These are phyloP conservation scores for Flaveria bidentis DNA, from an alignment of 129 eudicot genomes.

Conservation along the genomic window DNA sequence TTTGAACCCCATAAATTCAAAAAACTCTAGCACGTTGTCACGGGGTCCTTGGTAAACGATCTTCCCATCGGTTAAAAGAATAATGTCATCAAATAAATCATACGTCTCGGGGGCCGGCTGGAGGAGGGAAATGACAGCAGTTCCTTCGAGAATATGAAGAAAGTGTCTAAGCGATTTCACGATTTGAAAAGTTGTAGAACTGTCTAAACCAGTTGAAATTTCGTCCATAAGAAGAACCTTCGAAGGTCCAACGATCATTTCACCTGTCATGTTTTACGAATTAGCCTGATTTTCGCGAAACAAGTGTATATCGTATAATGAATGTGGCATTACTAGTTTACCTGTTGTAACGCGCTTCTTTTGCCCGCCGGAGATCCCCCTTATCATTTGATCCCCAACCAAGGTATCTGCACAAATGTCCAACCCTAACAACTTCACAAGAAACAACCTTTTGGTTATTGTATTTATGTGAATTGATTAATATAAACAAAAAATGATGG, in stretches of 20 bases:
- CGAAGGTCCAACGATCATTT: constrained; percentile 68
- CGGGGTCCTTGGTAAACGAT: constrained; percentile 80
- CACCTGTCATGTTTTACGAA: constrained; percentile 34
- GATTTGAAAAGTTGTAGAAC: constrained; percentile 68
- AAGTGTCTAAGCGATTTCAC: constrained; percentile 54
- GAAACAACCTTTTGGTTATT: neutral
- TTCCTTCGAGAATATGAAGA: constrained; percentile 61
- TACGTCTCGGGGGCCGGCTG: constrained; percentile 86
- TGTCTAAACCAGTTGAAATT: constrained; percentile 69
- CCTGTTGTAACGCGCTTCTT: constrained; percentile 74
- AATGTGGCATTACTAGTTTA: neutral
- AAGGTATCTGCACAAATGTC: constrained; percentile 73
- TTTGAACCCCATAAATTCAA: constrained; percentile 59
- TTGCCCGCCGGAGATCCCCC: constrained; percentile 76
- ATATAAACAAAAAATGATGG: no score
- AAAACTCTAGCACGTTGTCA: constrained; percentile 63
- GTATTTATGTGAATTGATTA: no score
- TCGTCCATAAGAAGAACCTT: constrained; percentile 68
- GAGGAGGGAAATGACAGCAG: constrained; percentile 69
- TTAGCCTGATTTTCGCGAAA: neutral
- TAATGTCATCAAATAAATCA: constrained; percentile 65
- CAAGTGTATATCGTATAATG: neutral
- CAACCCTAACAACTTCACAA: constrained; percentile 54
- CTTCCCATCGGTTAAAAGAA: constrained; percentile 59
- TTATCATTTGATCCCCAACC: constrained; percentile 67